phyloP scores from a whole-genome alignment of 2,329 filamentous ascomycete species.

The Phialophora chinensis region DNA sequence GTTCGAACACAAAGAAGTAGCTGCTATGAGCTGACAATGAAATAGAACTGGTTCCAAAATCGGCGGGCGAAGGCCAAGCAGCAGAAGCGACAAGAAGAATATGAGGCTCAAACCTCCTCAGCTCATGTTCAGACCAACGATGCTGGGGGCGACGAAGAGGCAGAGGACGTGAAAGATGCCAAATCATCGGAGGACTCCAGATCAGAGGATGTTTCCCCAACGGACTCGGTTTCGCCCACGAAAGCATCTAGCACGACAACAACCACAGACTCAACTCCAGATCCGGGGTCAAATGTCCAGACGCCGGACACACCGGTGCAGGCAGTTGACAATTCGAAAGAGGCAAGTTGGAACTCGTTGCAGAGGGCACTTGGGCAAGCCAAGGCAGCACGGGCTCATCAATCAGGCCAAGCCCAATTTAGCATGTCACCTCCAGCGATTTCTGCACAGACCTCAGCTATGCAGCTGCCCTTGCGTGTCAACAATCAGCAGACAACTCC shows the following conservation, averaged over 20 bases:
- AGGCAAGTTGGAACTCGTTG: conserved; percentile 52
- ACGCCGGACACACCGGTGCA: conserved; percentile 23
- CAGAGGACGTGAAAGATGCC: conserved; percentile 10
- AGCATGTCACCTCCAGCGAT: conserved; percentile 29
- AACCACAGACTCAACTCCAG: conserved; percentile 6
- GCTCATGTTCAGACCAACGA: conserved; percentile 13
- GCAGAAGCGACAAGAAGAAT: conserved; percentile 57
- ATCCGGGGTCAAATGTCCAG: not conserved
- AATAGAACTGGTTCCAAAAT: conserved; percentile 61
- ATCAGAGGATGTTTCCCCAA: conserved; percentile 42
- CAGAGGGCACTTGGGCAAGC: conserved; percentile 52
- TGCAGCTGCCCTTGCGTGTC: conserved; percentile 29
- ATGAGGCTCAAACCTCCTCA: conserved; percentile 42
- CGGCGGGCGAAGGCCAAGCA: conserved; percentile 59
- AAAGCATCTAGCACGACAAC: conserved; percentile 47
- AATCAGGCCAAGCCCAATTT: conserved; percentile 19
- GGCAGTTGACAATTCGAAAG: conserved; percentile 45
- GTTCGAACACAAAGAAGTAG: not conserved
- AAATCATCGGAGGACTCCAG: conserved; percentile 25
- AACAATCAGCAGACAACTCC: conserved; percentile 18
- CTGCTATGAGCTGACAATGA: conserved; percentile 26
- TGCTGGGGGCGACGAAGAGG: conserved; percentile 9
- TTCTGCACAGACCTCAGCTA: conserved; percentile 31
- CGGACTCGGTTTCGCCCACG: conserved; percentile 39
- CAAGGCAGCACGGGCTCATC: conserved; percentile 47